Base-by-base conservation (phyloP, 2,329 filamentous ascomycete species). In the Hypomyces perniciosus region DNA sequence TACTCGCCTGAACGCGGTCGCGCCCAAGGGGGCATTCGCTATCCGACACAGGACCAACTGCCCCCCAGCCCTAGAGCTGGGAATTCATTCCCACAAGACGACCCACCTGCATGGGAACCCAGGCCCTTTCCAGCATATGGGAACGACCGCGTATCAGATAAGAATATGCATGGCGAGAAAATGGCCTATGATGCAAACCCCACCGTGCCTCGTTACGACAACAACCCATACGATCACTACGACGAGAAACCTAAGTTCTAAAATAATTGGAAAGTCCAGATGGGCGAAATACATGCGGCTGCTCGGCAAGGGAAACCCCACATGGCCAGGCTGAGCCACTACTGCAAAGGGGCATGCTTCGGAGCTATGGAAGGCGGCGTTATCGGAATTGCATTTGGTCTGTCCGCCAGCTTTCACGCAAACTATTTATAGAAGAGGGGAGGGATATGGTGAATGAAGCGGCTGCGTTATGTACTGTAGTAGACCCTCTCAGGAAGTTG, bases 1-100 rank as follows among this genome's bases (percentile, higher is more conserved):
- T 72, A 74, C 48, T 72, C 72, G 29, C 77, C 77, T 1, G 82
- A 84, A 48, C 83, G 81, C n/a, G 58, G 62, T 28, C 59, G 63
- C 29, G 62, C 57, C 5, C 83, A 86, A 61, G 81, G 82, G 31
- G 82, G 82, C 8, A 61, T 70, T 57, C 65, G 64, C n/a, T 67
- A 64, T 47, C 64, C 61, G 5, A 65, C 63, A 34, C 63, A 65
- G 12, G 57, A 62, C 31, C 58, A 64, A 39, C 59, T 59, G 10
- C 56, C 61, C 2, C 46, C 61, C n/a, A 64, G 58, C 34, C 62
- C 65, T 44, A 48, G 35, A 38, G 50, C 46, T 52, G 51, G 48
- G 40, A 29, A 38, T 30, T 44, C 44, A 5, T 47, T 35, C 35
- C 28, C 49, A 13, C 52, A 44, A 27, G 52, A 54, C 13, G 38